phyloP scores from a whole-genome alignment of 2,329 filamentous ascomycete genomes.

The Ceratocystis lukuohia region DNA sequence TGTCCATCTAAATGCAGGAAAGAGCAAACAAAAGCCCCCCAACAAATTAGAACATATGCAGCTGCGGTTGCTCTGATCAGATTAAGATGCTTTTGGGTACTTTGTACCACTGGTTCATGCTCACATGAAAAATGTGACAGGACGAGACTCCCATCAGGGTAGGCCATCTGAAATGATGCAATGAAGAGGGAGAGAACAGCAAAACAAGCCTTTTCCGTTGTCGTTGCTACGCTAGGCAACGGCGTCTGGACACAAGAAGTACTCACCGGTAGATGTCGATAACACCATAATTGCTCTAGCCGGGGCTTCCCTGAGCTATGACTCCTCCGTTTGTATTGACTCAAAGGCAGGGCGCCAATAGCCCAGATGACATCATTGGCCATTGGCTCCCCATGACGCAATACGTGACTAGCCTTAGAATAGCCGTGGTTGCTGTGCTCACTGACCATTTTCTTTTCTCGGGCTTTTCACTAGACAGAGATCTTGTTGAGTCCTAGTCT shows the following conservation, averaged over 20 bases:
- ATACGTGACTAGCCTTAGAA: neutral
- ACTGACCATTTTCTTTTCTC: neutral
- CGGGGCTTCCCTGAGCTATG: neutral
- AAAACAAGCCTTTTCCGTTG: neutral
- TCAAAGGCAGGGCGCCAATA: neutral
- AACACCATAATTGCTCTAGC: neutral
- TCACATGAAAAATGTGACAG: neutral
- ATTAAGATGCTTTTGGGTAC: neutral
- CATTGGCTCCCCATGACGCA: neutral
- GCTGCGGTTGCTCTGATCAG: neutral
- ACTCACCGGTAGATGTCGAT: neutral
- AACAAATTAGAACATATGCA: neutral
- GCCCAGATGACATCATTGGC: neutral
- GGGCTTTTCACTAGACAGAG: neutral
- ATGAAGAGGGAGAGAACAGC: neutral
- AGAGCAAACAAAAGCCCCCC: neutral
- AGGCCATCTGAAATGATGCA: no score
- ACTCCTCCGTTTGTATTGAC: neutral
- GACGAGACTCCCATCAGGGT: neutral
- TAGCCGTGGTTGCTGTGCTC: neutral
- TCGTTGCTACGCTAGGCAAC: neutral
- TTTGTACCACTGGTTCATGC: neutral
- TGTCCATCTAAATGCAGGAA: neutral
- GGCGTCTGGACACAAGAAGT: neutral
- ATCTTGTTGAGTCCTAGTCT: neutral